Percentiles rank a stretch among this genome's conserved stretches.
Evolutionary conservation across 805 yeast species (phyloP).

Genomic region (Candida insectalens): DNA sequence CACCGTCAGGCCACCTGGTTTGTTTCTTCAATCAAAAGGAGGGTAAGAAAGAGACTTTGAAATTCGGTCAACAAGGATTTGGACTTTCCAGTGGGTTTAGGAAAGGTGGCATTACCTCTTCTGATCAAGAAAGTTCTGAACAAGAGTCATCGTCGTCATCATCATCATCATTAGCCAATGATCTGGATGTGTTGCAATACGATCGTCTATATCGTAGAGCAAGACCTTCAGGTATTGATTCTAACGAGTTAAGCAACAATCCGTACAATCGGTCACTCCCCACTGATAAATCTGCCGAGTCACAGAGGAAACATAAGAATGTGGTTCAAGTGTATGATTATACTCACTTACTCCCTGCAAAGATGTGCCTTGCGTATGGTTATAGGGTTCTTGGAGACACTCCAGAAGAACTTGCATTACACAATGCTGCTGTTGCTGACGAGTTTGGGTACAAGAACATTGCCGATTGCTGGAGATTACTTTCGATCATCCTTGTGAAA

Average conservation of each 20-base stretch:
- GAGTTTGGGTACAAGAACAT: slow-evolving; percentile 51
- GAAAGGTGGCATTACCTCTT: slow-evolving; percentile 11
- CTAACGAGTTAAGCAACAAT: slow-evolving; percentile 19
- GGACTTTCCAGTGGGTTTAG: slow-evolving; percentile 20
- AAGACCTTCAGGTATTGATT: slow-evolving; percentile 40
- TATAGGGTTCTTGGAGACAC: slow-evolving; percentile 55
- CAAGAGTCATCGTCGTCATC: slow-evolving; percentile 23
- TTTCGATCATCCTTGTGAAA: slow-evolving; percentile 37
- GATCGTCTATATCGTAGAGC: slow-evolving; percentile 43
- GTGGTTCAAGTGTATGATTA: slow-evolving; percentile 59
- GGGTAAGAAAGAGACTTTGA: slow-evolving; percentile 31
- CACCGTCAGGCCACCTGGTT: slow-evolving; percentile 65
- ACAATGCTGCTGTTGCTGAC: slow-evolving; percentile 65
- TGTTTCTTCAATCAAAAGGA: slow-evolving; percentile 68
- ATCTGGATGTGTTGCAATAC: slow-evolving; percentile 54
- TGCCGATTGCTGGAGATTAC: slow-evolving; percentile 66
- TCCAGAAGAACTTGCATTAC: slow-evolving; percentile 54
- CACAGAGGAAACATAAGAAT: slow-evolving; percentile 29
- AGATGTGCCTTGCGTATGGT: slow-evolving; percentile 58
- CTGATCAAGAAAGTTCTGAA: slow-evolving; percentile 21
- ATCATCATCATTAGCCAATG: slow-evolving; percentile 55
- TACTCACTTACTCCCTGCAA: slow-evolving; percentile 63
- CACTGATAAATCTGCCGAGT: slow-evolving; percentile 24
- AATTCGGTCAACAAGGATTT: slow-evolving; percentile 47
- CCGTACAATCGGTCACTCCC: slow-evolving; percentile 20